These are phyloP conservation scores for Lyophyllum semitale DNA, from an alignment of 768 basidiomycete genomes.

Conservation along the genomic window DNA sequence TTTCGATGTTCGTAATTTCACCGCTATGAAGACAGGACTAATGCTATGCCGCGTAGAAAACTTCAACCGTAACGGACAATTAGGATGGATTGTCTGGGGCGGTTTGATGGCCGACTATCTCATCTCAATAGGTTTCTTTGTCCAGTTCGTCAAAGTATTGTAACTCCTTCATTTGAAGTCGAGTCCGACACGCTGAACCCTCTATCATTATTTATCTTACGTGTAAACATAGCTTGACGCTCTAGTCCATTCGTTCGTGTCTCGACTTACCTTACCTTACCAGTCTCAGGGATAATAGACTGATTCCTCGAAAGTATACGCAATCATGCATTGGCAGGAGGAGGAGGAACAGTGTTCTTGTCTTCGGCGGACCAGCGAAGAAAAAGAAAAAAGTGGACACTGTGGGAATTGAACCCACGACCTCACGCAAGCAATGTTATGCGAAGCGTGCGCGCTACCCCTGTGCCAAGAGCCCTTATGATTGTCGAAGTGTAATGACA, in stretches of 20 bases:
- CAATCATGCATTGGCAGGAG: too few relatives aligned
- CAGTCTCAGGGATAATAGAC: not conserved
- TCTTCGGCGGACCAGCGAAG: too few relatives aligned
- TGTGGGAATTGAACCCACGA: conserved; percentile 61
- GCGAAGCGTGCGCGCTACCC: conserved; percentile 66
- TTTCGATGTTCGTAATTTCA: not conserved
- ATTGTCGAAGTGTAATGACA: not conserved
- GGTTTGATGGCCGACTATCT: conserved; percentile 44
- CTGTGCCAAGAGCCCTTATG: conserved; percentile 57
- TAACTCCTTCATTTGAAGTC: too few relatives aligned
- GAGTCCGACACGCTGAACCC: too few relatives aligned
- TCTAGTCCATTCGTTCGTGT: too few relatives aligned
- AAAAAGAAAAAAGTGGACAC: conserved; percentile 37
- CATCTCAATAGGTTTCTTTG: conserved; percentile 4
- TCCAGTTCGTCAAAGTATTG: too few relatives aligned
- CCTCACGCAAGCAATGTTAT: conserved; percentile 46
- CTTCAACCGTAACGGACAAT: conserved; percentile 47
- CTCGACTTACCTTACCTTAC: too few relatives aligned
- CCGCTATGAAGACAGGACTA: not conserved
- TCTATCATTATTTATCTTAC: too few relatives aligned
- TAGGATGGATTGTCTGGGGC: conserved; percentile 50
- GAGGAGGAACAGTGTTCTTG: too few relatives aligned
- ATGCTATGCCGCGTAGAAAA: conserved; percentile 29
- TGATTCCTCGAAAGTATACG: too few relatives aligned
- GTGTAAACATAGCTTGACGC: too few relatives aligned